A percentile compares a stretch with the other conserved stretches of the same genome.
Evolutionary conservation across 768 basidiomycete species (phyloP).

Genomic region (Terana coerulea): DNA sequence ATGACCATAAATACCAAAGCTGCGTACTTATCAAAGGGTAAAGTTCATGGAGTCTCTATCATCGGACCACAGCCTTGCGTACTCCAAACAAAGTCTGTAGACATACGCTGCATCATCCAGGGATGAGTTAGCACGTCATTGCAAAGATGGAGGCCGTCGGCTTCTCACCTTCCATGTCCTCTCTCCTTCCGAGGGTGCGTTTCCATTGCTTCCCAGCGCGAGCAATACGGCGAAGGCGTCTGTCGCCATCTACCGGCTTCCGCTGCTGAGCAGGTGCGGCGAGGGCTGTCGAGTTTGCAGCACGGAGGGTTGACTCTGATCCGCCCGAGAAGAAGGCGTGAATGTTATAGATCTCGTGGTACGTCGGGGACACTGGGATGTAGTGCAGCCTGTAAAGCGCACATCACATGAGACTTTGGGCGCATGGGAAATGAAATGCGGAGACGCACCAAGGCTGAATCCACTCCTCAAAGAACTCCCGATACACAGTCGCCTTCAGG

Average conservation of each 20-base stretch:
- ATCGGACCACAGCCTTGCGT: slow-evolving; percentile 80
- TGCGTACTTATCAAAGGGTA: slow-evolving; percentile 17
- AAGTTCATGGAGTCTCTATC: slow-evolving; percentile 71
- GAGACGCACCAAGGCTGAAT: slow-evolving; percentile 76
- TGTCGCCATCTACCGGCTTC: slow-evolving; percentile 57
- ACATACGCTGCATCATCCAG: slow-evolving; percentile 61
- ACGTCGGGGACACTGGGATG: slow-evolving; percentile 85
- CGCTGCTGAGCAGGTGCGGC: slow-evolving; percentile 32
- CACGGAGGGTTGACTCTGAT: slow-evolving; percentile 50
- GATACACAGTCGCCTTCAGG: slow-evolving; percentile 87
- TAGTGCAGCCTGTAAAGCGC: slow-evolving; percentile 76
- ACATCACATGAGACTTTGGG: not conserved
- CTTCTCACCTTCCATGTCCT: slow-evolving; percentile 85
- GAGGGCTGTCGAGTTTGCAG: slow-evolving; percentile 47
- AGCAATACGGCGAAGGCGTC: slow-evolving; percentile 75
- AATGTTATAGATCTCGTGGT: slow-evolving; percentile 91
- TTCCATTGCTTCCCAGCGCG: slow-evolving; percentile 94
- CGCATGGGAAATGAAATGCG: not conserved
- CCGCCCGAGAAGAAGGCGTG: slow-evolving; percentile 92
- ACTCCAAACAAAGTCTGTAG: slow-evolving; percentile 85
- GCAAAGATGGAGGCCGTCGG: not conserved
- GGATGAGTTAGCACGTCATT: slow-evolving; percentile 11
- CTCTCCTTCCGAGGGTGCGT: slow-evolving; percentile 69
- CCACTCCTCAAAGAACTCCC: slow-evolving; percentile 90
- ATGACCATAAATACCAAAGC: not conserved